Conservation (phyloP, 768 basidiomycete genomes). For the Mycena vitilis region DNA sequence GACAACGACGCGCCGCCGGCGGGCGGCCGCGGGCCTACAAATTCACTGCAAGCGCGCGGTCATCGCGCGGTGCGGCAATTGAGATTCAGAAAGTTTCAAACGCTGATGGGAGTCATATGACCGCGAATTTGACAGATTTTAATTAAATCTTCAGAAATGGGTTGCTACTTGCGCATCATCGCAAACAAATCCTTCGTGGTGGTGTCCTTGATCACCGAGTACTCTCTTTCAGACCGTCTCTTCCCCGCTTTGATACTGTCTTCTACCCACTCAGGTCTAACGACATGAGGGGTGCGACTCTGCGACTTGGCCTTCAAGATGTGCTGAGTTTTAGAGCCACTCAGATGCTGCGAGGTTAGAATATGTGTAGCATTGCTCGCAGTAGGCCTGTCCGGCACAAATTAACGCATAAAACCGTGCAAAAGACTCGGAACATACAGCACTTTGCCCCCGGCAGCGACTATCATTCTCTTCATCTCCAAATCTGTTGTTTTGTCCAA, state of each 20-base stretch:
- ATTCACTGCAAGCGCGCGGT: not conserved
- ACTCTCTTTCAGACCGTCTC: slow-evolving; percentile 67
- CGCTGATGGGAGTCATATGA: slow-evolving; percentile 13
- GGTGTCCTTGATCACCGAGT: slow-evolving; percentile 58
- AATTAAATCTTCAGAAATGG: not conserved
- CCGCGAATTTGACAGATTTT: not conserved
- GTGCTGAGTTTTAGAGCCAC: slow-evolving; percentile 77
- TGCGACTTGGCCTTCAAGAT: slow-evolving; percentile 64
- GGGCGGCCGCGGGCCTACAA: not conserved
- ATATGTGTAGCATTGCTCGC: slow-evolving; percentile 82
- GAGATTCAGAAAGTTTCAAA: not conserved
- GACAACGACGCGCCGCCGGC: not conserved
- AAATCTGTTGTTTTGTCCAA: slow-evolving; percentile 79
- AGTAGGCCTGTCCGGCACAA: slow-evolving; percentile 52
- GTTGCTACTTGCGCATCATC: slow-evolving; percentile 46
- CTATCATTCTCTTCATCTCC: slow-evolving; percentile 78
- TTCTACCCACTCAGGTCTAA: slow-evolving; percentile 80
- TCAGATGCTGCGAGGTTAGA: slow-evolving; percentile 77
- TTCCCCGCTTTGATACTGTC: slow-evolving; percentile 75
- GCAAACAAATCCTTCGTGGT: slow-evolving; percentile 52
- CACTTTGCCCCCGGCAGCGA: slow-evolving; percentile 73
- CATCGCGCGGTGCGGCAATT: not conserved
- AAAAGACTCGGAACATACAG: slow-evolving; percentile 57
- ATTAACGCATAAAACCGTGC: slow-evolving; percentile 4
- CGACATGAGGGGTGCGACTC: slow-evolving; percentile 64